These are phyloP conservation scores for Sporothrix curviconia DNA, from an alignment of 2,329 filamentous ascomycete genomes.

Conservation along the genomic window DNA sequence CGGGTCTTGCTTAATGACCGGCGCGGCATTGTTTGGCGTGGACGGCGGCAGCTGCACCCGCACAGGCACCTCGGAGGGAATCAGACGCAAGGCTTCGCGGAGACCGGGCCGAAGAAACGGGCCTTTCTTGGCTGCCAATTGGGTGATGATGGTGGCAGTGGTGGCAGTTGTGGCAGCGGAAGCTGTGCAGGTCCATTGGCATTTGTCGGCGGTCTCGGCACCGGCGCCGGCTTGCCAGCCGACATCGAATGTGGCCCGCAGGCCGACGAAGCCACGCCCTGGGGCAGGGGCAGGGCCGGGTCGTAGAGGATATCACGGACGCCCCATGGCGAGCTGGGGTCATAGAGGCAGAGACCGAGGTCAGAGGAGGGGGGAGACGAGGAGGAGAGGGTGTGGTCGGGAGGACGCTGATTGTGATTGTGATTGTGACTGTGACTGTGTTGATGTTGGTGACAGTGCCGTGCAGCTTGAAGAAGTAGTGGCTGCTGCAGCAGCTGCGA, in stretches of 20 bases:
- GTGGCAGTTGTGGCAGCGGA: background rate
- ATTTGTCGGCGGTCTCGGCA: background rate
- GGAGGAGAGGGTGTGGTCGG: background rate
- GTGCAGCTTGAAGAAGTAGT: too few species aligned
- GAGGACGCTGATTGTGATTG: background rate
- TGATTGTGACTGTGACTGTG: background rate
- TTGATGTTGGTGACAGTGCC: background rate
- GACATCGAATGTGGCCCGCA: background rate
- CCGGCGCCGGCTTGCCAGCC: background rate
- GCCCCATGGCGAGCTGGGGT: slow-evolving; percentile 18
- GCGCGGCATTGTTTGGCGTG: too few species aligned
- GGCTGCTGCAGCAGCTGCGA: background rate
- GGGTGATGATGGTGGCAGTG: background rate
- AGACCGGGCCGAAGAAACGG: background rate
- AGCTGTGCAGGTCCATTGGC: background rate
- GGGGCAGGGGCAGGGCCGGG: slow-evolving; percentile 12
- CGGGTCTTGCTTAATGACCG: background rate
- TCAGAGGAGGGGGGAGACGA: background rate
- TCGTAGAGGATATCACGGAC: slow-evolving; percentile 14
- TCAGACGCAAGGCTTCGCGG: background rate
- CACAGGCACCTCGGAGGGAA: background rate
- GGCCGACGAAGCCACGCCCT: background rate
- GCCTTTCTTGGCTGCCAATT: background rate
- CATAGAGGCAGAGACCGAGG: slow-evolving; percentile 2
- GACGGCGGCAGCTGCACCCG: too few species aligned